Base-by-base conservation (phyloP, 257 asterid species). In the Solanum virginianum region DNA sequence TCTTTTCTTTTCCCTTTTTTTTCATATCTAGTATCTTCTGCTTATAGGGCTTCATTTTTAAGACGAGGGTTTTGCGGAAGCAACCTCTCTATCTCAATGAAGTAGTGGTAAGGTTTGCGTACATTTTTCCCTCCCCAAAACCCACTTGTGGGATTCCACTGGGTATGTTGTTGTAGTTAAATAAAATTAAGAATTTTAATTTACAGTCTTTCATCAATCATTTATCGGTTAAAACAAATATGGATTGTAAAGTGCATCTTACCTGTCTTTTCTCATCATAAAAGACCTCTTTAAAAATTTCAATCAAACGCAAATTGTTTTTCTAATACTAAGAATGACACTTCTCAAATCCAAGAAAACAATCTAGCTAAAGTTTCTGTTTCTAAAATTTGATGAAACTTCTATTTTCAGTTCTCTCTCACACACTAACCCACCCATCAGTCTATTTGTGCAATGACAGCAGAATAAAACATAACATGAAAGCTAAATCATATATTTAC, bases 401-500 rank as follows among this genome's bases (percentile, higher is more conserved):
- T n/a, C 60, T 49, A 75, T 75, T 75, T 69, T 75, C 81, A 75
- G 81, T 74, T 74, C 26, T 45, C 36, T 74, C 39, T 12, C 59
- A 45, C 59, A 45, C 41, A 74, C 29, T 22, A 12, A 74, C 59
- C 57, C 56, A 45, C 32, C 56, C 81, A 12, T n/a, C 81, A 74
- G 43, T 49, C 60, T 22, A 75, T 13, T 22, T 49, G 41, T 51
- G 26, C 45, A 77, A 77, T 10, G 63, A 51, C 1, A 77, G 47
- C 63, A 77, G 24, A 53, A 24, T 53, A 77, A 53, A 75, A 24
- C 82, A 75, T 22, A 24, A 75, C 62, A 75, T 14, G 62, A 75
- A 77, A 79, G 82, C 49, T 26, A 79, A 51, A 79, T 79, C 82
- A 7, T 63, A 79, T 80, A 85, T 72, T 88, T 95, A 96, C 99